Conservation (phyloP, 257 asterid genomes). For the Sherardia arvensis region DNA sequence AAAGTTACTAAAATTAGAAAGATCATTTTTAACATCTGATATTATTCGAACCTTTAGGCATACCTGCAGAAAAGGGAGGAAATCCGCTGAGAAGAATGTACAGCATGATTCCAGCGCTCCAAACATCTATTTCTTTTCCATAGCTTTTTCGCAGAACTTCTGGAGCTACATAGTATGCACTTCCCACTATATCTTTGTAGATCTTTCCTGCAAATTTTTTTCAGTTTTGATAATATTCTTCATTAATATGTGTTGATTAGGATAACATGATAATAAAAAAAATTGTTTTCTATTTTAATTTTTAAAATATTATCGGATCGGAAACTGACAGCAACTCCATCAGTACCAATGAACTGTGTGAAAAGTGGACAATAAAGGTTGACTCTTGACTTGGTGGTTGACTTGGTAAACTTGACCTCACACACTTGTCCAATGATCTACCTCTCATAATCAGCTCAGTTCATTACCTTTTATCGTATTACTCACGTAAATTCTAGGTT, state of each 20-base stretch:
- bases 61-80: slow-evolving; percentile 35
- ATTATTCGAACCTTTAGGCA: neutral
- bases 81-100: slow-evolving; percentile 34
- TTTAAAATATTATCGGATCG: neutral
- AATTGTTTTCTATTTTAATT: no score
- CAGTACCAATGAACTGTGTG: neutral
- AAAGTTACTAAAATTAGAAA: neutral
- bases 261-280: no score
- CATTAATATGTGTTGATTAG: neutral
- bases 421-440: slow-evolving; percentile 1
- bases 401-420: slow-evolving; percentile 18
- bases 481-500: neutral
- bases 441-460: neutral
- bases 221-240: no score
- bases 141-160: slow-evolving; percentile 23
- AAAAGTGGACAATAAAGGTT: neutral
- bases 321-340: neutral
- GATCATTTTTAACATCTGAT: neutral
- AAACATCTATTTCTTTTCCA: slow-evolving; percentile 34
- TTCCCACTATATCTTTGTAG: slow-evolving; percentile 27
- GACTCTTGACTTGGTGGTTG: slow-evolving; percentile 19
- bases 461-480: neutral
- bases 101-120: slow-evolving; percentile 43
- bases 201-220: slow-evolving; percentile 19
- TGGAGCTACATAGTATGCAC: slow-evolving; percentile 39